phyloP scores from a whole-genome alignment of 2,329 filamentous ascomycete genomes.

The Trichoderma simmonsii region DNA sequence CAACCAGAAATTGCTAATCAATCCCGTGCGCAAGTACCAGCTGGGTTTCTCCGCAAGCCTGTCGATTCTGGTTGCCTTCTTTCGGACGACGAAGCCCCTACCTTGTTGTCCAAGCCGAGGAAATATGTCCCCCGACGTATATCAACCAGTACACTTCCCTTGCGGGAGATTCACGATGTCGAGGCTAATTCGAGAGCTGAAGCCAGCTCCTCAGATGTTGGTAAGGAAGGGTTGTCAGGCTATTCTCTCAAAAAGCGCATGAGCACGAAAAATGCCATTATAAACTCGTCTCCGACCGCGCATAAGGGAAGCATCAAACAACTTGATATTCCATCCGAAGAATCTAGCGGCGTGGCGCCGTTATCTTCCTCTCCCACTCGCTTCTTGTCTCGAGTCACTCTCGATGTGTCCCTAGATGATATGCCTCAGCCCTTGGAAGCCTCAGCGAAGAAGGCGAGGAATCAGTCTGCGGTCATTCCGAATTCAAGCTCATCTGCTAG shows the following conservation, averaged over 20 bases:
- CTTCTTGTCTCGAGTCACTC: neutral
- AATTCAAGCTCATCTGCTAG: neutral
- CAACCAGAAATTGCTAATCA: slow-evolving; percentile 1
- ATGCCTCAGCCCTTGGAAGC: neutral
- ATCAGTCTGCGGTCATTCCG: neutral
- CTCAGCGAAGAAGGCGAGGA: slow-evolving; percentile 6
- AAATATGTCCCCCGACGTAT: neutral
- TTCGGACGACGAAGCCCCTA: slow-evolving; percentile 37
- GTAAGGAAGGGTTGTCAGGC: neutral
- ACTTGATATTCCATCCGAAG: neutral
- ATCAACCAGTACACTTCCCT: neutral
- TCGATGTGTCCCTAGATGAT: neutral
- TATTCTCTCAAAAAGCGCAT: neutral
- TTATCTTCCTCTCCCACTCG: slow-evolving; percentile 13
- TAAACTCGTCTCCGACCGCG: neutral
- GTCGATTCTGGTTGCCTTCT: slow-evolving; percentile 26
- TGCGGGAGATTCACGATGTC: neutral
- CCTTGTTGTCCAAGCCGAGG: slow-evolving; percentile 24
- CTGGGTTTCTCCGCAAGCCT: neutral
- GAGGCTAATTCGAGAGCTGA: neutral
- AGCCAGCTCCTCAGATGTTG: neutral
- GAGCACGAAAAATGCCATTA: neutral
- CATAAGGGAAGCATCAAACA: neutral
- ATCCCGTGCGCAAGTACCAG: neutral
- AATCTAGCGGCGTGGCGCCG: neutral